A percentile compares a stretch with the other conserved stretches of the same genome.
These are phyloP conservation scores for Xylariaceae sp. DNA, from an alignment of 2,329 filamentous ascomycete genomes.

Conservation along the genomic window DNA sequence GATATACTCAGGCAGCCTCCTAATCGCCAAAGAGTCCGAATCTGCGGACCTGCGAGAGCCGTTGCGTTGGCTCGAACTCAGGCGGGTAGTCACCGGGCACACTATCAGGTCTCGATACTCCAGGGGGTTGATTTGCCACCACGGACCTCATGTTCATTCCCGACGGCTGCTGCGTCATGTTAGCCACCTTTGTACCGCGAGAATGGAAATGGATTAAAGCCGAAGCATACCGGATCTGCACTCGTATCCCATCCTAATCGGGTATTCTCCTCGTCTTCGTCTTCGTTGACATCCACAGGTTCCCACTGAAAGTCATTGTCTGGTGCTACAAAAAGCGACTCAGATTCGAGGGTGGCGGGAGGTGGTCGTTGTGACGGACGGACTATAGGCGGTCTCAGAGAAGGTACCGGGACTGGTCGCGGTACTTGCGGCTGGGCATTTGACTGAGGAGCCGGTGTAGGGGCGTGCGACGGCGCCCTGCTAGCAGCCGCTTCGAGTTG, in stretches of 20 bases:
- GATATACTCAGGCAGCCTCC: neutral
- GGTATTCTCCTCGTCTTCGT: conserved; percentile 65
- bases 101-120: conserved; percentile 25
- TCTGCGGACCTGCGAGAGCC: conserved; percentile 66
- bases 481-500: conserved; percentile 53
- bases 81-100: conserved; percentile 22
- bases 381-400: conserved; percentile 34
- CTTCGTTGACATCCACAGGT: conserved; percentile 61
- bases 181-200: conserved; percentile 9
- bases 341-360: conserved; percentile 61
- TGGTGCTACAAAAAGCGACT: conserved; percentile 70
- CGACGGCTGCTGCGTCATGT: conserved; percentile 45
- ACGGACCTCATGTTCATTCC: conserved; percentile 48
- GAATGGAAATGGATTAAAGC: conserved; percentile 24
- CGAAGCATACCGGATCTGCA: conserved; percentile 58
- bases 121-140: conserved; percentile 32
- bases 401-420: conserved; percentile 46
- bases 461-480: conserved; percentile 42
- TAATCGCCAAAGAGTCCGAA: conserved; percentile 46
- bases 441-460: conserved; percentile 37
- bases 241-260: conserved; percentile 76
- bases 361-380: conserved; percentile 58
- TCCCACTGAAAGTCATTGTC: conserved; percentile 76
- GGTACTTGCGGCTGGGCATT: conserved; percentile 41
- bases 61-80: conserved; percentile 71